phyloP scores from a whole-genome alignment of 2,329 filamentous ascomycete genomes.

The Alternaria sp. region DNA sequence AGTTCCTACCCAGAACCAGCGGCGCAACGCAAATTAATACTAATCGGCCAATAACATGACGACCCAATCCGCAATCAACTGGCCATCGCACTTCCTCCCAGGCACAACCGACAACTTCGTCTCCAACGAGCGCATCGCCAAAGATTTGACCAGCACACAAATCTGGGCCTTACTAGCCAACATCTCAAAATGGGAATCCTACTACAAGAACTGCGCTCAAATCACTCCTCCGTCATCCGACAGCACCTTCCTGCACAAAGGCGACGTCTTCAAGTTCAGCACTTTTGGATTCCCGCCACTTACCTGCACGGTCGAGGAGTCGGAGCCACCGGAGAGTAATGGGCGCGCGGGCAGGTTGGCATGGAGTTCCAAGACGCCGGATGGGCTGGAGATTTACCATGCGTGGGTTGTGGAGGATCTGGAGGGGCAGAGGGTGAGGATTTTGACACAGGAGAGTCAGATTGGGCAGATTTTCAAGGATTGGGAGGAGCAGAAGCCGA shows the following conservation, averaged over 20 bases:
- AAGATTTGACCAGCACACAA: constrained; percentile 31
- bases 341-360: constrained; percentile 29
- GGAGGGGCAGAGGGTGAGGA: constrained; percentile 36
- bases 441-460: constrained; percentile 48
- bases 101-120: constrained; percentile 49
- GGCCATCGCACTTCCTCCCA: constrained; percentile 41
- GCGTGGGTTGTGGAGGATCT: constrained; percentile 48
- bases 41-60: constrained; percentile 1
- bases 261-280: constrained; percentile 41
- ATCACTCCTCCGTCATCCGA: constrained; percentile 37
- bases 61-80: constrained; percentile 38
- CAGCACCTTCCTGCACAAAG: constrained; percentile 27
- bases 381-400: constrained; percentile 44
- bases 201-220: constrained; percentile 43
- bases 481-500: constrained; percentile 37
- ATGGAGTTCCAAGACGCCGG: constrained; percentile 26
- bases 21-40: too few relatives aligned
- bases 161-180: constrained; percentile 44
- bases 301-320: constrained; percentile 30
- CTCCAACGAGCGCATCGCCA: constrained; percentile 43
- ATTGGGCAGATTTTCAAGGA: constrained; percentile 38
- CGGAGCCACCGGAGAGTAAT: constrained; percentile 20
- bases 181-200: constrained; percentile 42
- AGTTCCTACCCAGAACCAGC: too few relatives aligned
- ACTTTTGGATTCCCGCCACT: constrained; percentile 47